Evolutionary conservation across 1,284 basidiomycete genomes (phyloP).

Genomic region (Trichosporon ovoides): DNA sequence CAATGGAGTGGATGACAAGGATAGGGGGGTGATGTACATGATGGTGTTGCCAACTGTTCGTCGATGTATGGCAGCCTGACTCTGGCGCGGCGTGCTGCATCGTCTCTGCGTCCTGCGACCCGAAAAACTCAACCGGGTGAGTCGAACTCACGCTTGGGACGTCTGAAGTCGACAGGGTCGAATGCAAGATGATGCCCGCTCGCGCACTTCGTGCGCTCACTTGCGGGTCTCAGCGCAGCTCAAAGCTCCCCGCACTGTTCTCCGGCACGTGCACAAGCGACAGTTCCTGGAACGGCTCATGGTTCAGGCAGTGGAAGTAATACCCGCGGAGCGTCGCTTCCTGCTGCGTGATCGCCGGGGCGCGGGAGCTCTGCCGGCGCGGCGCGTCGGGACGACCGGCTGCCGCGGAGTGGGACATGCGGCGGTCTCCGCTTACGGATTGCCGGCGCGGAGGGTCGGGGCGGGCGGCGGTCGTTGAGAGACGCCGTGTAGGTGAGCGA

Average conservation of each 20-base stretch:
- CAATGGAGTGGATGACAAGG: no score
- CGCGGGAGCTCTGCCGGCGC: slow-evolving; percentile 22
- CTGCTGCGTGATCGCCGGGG: slow-evolving; percentile 15
- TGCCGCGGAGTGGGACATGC: slow-evolving; percentile 17
- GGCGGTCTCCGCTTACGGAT: slow-evolving; percentile 6
- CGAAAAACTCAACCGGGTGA: no score
- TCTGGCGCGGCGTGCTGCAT: no score
- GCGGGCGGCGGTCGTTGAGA: slow-evolving; percentile 5
- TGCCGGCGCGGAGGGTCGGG: slow-evolving; percentile 23
- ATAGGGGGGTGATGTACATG: no score
- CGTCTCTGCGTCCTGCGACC: no score
- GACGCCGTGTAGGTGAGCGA: slow-evolving; percentile 12
- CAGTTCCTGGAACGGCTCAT: slow-evolving; percentile 51
- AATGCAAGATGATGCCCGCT: no score
- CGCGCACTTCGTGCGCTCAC: no score
- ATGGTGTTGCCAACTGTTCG: no score
- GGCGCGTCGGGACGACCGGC: slow-evolving; percentile 14
- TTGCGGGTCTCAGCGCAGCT: slow-evolving; percentile 42
- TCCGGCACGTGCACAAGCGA: slow-evolving; percentile 49
- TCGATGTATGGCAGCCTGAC: no score
- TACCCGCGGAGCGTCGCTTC: slow-evolving; percentile 54
- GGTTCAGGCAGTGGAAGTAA: slow-evolving; percentile 70
- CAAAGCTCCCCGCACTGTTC: slow-evolving; percentile 39
- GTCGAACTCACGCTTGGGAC: no score
- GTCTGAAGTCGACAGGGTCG: no score